Conservation (phyloP, 805 yeast species). For the Suhomyces canberraensis region DNA sequence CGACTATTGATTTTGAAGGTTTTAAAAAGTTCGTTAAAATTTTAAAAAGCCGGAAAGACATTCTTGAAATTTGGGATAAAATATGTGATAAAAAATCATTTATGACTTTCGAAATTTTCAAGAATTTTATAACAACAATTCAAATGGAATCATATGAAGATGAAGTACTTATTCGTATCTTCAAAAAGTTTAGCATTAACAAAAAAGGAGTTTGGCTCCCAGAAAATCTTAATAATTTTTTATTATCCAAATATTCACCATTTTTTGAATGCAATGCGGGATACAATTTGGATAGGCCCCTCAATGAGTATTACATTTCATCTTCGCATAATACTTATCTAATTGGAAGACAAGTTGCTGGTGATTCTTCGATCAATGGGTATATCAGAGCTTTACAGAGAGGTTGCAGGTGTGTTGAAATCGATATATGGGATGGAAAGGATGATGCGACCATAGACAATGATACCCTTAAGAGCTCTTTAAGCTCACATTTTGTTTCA, state of each 20-base stretch:
- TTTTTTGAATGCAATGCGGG: conserved; percentile 11
- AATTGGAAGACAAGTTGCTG: conserved; percentile 83
- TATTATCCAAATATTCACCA: conserved; percentile 28
- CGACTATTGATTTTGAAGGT: conserved; percentile 59
- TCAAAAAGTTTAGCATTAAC: conserved; percentile 22
- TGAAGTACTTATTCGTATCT: conserved; percentile 25
- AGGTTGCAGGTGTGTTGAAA: conserved; percentile 93
- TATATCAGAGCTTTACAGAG: conserved; percentile 82
- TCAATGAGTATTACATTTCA: conserved; percentile 84
- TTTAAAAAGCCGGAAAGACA: conserved; percentile 64
- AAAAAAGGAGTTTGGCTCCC: conserved; percentile 16
- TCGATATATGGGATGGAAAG: conserved; percentile 84
- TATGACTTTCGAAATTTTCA: conserved; percentile 23
- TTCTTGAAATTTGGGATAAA: conserved; percentile 47
- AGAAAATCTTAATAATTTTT: conserved; percentile 26
- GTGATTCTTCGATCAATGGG: conserved; percentile 84
- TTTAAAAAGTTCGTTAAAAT: conserved; percentile 72
- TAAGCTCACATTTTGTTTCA: conserved; percentile 9
- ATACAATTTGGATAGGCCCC: conserved; percentile 44
- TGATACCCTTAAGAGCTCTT: conserved; percentile 1
- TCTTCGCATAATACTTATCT: conserved; percentile 95
- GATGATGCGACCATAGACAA: conserved; percentile 35
- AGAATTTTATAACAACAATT: conserved; percentile 38
- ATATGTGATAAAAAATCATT: conserved; percentile 18
- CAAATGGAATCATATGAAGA: conserved; percentile 46